These are phyloP conservation scores for Ogataea pilisensis DNA, from an alignment of 805 yeast species.

Conservation along the genomic window DNA sequence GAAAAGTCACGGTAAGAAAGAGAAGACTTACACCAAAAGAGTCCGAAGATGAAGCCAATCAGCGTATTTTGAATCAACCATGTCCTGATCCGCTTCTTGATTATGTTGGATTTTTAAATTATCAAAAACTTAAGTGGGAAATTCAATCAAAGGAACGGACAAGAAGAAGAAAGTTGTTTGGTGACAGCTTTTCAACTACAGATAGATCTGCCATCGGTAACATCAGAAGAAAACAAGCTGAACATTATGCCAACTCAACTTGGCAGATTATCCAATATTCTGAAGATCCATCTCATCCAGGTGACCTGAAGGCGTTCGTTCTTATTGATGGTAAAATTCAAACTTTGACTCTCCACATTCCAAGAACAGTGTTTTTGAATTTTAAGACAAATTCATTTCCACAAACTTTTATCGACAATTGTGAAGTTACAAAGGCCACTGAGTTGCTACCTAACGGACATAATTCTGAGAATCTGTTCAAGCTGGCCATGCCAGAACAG, in stretches of 20 bases:
- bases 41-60: conserved; percentile 42
- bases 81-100: conserved; percentile 69
- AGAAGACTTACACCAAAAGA: conserved; percentile 33
- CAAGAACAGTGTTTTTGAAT: conserved; percentile 67
- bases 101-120: conserved; percentile 61
- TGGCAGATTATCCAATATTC: conserved; percentile 86
- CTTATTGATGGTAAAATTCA: conserved; percentile 70
- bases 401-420: conserved; percentile 37
- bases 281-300: conserved; percentile 51
- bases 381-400: conserved; percentile 43
- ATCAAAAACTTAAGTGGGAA: conserved; percentile 87
- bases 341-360: conserved; percentile 65
- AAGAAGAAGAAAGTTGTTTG: conserved; percentile 76
- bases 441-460: conserved; percentile 71
- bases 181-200: conserved; percentile 43
- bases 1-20: conserved; percentile 46
- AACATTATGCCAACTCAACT: conserved; percentile 63
- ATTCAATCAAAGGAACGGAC: conserved; percentile 67
- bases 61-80: conserved; percentile 43
- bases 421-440: conserved; percentile 53
- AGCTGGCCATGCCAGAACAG: conserved; percentile 64
- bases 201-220: conserved; percentile 61
- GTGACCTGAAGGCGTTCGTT: conserved; percentile 73
- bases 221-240: conserved; percentile 75
- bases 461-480: conserved; percentile 49